Percentiles rank a stretch among this genome's conserved stretches.
Evolutionary conservation across 2,329 filamentous ascomycete genomes (phyloP).

Genomic region (Exophiala viscosa): DNA sequence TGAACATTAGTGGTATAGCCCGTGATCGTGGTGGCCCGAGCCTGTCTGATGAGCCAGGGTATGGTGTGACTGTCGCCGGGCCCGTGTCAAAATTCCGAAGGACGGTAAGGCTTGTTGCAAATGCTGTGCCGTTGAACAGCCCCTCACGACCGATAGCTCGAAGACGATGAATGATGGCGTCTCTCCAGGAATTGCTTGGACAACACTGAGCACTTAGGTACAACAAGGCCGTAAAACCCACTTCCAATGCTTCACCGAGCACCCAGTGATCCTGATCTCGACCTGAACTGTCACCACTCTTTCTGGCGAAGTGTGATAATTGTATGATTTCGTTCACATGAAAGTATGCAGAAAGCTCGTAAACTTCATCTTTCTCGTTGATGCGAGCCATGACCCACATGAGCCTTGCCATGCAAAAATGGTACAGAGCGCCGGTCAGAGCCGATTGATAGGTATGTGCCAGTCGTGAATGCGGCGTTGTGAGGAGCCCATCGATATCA

Average conservation of each 20-base stretch:
- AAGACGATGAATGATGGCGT: constrained; percentile 2
- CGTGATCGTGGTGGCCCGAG: constrained; percentile 7
- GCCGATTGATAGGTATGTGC: not conserved
- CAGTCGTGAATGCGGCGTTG: not conserved
- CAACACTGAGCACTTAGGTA: constrained; percentile 6
- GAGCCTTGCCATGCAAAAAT: constrained; percentile 7
- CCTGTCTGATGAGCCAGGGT: not conserved
- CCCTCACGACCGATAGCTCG: constrained; percentile 4
- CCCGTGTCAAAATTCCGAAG: constrained; percentile 5
- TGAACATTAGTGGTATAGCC: constrained; percentile 1
- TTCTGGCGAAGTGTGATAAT: not conserved
- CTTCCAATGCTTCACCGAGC: constrained; percentile 2
- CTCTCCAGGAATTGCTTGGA: not conserved
- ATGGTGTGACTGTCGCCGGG: not conserved
- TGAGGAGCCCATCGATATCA: constrained; percentile 1
- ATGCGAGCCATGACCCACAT: constrained; percentile 1
- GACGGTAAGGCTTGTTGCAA: constrained; percentile 5
- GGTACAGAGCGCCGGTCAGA: constrained; percentile 3
- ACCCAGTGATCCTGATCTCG: not conserved
- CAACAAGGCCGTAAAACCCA: constrained; percentile 2
- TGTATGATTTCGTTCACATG: constrained; percentile 6
- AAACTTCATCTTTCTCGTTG: not conserved
- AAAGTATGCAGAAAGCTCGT: constrained; percentile 4
- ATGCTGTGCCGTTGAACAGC: constrained; percentile 3
- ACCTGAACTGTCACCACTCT: not conserved